A percentile compares a stretch with the other conserved stretches of the same genome.
Conservation (phyloP, 495 filamentous ascomycete genomes). For the Penicillium daleae region DNA sequence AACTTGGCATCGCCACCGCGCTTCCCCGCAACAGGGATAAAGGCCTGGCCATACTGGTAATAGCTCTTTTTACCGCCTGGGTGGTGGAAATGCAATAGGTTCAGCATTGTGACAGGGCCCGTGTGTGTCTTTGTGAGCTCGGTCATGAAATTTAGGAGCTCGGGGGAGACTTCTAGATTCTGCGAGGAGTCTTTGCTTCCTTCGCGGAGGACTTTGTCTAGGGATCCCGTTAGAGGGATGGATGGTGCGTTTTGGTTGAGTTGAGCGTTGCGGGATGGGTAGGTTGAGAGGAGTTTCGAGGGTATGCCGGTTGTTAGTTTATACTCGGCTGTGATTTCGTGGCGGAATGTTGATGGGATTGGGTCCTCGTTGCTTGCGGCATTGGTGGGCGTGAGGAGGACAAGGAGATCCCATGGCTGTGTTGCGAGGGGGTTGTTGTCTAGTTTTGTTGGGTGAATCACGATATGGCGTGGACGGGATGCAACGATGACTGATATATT, state of each 20-base stretch:
- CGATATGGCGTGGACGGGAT: slow-evolving; percentile 40
- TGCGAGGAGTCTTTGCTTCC: slow-evolving; percentile 46
- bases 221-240: slow-evolving; percentile 46
- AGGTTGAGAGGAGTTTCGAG: slow-evolving; percentile 50
- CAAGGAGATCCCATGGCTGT: slow-evolving; percentile 59
- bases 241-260: slow-evolving; percentile 45
- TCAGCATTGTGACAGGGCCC: slow-evolving; percentile 68
- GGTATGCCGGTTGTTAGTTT: slow-evolving; percentile 59
- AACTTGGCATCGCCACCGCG: slow-evolving; percentile 65
- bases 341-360: slow-evolving; percentile 41
- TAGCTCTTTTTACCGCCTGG: slow-evolving; percentile 57
- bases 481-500: slow-evolving; percentile 52
- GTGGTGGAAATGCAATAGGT: slow-evolving; percentile 63
- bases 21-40: slow-evolving; percentile 55
- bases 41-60: slow-evolving; percentile 60
- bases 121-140: slow-evolving; percentile 28
- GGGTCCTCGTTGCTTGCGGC: slow-evolving; percentile 16
- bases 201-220: slow-evolving; percentile 31
- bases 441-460: slow-evolving; percentile 57
- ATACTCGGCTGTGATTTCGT: slow-evolving; percentile 43
- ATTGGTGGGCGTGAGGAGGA: slow-evolving; percentile 46
- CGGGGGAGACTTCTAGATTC: slow-evolving; percentile 55
- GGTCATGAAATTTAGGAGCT: slow-evolving; percentile 56
- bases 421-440: slow-evolving; percentile 52
- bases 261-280: slow-evolving; percentile 46